Evolutionary conservation across 176 grass and related monocot genomes (phyloP).

Genomic region (Eragrostis nindensis): DNA sequence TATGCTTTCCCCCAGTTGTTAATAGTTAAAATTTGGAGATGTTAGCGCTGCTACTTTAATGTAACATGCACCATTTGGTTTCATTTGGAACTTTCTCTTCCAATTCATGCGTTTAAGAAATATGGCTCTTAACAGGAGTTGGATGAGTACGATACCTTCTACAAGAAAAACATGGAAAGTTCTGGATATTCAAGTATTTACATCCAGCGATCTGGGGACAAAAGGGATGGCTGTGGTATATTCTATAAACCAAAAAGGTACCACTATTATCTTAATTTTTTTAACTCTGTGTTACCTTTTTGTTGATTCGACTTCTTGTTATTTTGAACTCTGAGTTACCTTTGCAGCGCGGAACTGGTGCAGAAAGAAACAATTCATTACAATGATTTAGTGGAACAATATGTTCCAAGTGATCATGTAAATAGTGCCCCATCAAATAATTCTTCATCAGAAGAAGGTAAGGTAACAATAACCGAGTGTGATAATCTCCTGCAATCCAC

Average conservation of each 20-base stretch:
- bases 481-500: slow-evolving; percentile 31
- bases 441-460: slow-evolving; percentile 51
- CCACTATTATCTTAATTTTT: not conserved
- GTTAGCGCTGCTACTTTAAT: slow-evolving; percentile 2
- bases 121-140: slow-evolving; percentile 69
- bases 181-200: slow-evolving; percentile 90
- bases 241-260: slow-evolving; percentile 84
- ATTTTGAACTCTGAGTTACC: slow-evolving; percentile 30
- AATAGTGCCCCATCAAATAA: slow-evolving; percentile 37
- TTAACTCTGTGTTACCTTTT: not conserved
- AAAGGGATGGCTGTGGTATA: slow-evolving; percentile 94
- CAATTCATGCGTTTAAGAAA: slow-evolving; percentile 32
- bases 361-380: slow-evolving; percentile 92
- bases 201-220: slow-evolving; percentile 82
- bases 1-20: not conserved
- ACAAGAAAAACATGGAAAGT: slow-evolving; percentile 89
- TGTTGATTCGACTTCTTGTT: not conserved
- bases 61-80: not conserved
- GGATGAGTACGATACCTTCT: slow-evolving; percentile 87
- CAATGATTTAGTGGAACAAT: slow-evolving; percentile 80
- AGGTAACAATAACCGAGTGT: not conserved
- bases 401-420: slow-evolving; percentile 48
- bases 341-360: slow-evolving; percentile 75
- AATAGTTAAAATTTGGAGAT: not conserved
- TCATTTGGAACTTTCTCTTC: slow-evolving; percentile 18